These are phyloP conservation scores for Botrytis hyacinthi DNA, from an alignment of 2,329 filamentous ascomycete species.

Conservation along the genomic window DNA sequence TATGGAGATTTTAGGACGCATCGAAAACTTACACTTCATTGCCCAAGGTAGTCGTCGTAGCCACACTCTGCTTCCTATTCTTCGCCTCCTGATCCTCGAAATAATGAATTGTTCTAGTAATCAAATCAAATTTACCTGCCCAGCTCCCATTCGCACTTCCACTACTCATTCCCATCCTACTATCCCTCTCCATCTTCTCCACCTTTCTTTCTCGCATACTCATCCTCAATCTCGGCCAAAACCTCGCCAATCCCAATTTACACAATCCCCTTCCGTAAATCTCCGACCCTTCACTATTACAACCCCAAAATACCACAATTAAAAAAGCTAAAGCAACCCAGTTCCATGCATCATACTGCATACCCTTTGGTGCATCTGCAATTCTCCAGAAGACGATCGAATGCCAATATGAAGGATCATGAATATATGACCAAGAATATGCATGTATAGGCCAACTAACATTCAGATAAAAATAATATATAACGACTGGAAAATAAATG, in stretches of 20 bases:
- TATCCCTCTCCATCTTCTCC: constrained; percentile 13
- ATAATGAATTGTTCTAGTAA: constrained; percentile 30
- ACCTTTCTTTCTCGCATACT: constrained; percentile 18
- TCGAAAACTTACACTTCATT: constrained; percentile 14
- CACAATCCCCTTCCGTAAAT: constrained; percentile 45
- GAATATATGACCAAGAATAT: constrained; percentile 54
- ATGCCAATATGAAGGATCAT: constrained; percentile 49
- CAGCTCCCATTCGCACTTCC: constrained; percentile 9
- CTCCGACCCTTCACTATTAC: constrained; percentile 57
- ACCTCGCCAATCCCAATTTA: constrained; percentile 29
- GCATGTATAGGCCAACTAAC: constrained; percentile 38
- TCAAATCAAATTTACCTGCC: constrained; percentile 29
- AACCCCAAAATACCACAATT: constrained; percentile 63
- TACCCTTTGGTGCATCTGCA: constrained; percentile 40
- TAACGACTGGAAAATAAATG: constrained; percentile 52
- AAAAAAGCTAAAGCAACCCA: constrained; percentile 52
- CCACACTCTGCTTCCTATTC: constrained; percentile 18
- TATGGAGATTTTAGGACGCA: background rate
- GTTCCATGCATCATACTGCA: constrained; percentile 56
- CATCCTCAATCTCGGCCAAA: constrained; percentile 30
- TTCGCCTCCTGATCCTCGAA: constrained; percentile 27
- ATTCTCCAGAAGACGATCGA: constrained; percentile 47
- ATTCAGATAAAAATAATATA: constrained; percentile 54
- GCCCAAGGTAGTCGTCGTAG: background rate
- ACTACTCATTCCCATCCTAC: background rate